Conservation (phyloP, 2,329 filamentous ascomycete species). For the Nemania sp. region DNA sequence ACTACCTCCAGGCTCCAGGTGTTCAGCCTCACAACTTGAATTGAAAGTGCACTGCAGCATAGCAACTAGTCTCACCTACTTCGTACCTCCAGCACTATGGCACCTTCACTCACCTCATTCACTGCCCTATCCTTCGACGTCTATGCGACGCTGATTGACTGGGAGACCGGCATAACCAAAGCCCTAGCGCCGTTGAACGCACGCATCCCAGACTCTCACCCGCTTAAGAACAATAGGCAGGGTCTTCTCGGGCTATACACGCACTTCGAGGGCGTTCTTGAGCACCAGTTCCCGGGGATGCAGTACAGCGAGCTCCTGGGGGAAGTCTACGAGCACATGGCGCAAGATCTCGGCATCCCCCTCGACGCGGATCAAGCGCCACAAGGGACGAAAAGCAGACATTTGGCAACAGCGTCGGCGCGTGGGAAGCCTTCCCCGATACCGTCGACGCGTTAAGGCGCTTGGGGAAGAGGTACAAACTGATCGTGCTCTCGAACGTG, state of each 20-base stretch:
- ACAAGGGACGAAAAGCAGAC: conserved; percentile 43
- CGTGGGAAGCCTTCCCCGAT: conserved; percentile 62
- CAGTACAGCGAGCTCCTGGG: conserved; percentile 62
- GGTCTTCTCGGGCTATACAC: conserved; percentile 48
- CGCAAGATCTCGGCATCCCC: conserved; percentile 46
- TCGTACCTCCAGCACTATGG: too few species aligned
- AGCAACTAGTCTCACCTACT: too few species aligned
- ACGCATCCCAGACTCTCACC: neutral
- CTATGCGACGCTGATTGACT: conserved; percentile 78
- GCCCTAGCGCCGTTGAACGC: conserved; percentile 52
- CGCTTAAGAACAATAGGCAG: conserved; percentile 43
- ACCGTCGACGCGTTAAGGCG: conserved; percentile 55
- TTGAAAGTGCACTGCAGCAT: too few species aligned
- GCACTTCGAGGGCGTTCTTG: conserved; percentile 7
- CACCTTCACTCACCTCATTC: neutral
- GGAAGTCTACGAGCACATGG: conserved; percentile 49
- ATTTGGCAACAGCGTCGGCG: conserved; percentile 55
- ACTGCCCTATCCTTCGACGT: conserved; percentile 62
- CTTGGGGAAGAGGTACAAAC: conserved; percentile 56
- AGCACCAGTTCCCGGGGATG: conserved; percentile 6
- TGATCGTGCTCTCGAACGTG: conserved; percentile 64
- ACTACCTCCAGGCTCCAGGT: too few species aligned
- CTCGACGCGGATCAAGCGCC: conserved; percentile 30
- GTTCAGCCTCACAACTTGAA: too few species aligned
- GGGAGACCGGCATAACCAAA: conserved; percentile 66